phyloP scores from a whole-genome alignment of 2,329 filamentous ascomycete species.

The Colletotrichum lindemuthianum region DNA sequence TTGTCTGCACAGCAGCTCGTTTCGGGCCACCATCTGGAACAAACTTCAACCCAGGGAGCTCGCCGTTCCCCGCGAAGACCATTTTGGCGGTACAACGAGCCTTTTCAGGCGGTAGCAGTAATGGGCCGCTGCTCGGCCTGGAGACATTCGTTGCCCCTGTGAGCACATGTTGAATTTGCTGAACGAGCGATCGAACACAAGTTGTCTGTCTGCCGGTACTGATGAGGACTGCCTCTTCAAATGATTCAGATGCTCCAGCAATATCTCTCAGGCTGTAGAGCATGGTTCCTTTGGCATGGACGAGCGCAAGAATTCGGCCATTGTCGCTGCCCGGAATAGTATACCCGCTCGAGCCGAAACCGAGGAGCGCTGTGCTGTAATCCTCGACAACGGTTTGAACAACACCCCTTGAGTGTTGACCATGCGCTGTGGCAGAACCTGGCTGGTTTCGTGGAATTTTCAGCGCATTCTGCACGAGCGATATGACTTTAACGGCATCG shows the following conservation, averaged over 20 bases:
- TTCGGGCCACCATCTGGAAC: conserved; percentile 76
- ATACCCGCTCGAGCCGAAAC: conserved; percentile 77
- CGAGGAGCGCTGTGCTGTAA: conserved; percentile 19
- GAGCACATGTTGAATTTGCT: conserved; percentile 78
- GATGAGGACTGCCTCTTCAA: conserved; percentile 94
- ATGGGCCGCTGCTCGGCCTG: conserved; percentile 57
- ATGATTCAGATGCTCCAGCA: conserved; percentile 81
- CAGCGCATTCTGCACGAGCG: conserved; percentile 83
- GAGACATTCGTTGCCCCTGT: conserved; percentile 43
- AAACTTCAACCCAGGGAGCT: conserved; percentile 81
- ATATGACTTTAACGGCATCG: conserved; percentile 89
- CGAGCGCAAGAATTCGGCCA: conserved; percentile 88
- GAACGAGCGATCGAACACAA: conserved; percentile 82
- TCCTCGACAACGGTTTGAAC: too few species aligned
- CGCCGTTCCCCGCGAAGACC: conserved; percentile 79
- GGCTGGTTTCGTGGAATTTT: conserved; percentile 7
- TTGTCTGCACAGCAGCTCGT: conserved; percentile 87
- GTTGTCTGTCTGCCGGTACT: conserved; percentile 77
- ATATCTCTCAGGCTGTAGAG: conserved; percentile 90
- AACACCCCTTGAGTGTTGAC: too few species aligned
- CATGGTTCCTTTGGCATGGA: conserved; percentile 99
- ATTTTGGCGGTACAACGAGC: conserved; percentile 84
- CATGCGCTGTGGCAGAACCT: conserved; percentile 44
- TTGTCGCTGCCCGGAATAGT: conserved; percentile 87
- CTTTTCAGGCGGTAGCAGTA: conserved; percentile 84